Evolutionary conservation across 345 rosid genomes (phyloP), one percentile per base, ranked within the genome.

Genomic region (Bruguiera sexangula): DNA sequence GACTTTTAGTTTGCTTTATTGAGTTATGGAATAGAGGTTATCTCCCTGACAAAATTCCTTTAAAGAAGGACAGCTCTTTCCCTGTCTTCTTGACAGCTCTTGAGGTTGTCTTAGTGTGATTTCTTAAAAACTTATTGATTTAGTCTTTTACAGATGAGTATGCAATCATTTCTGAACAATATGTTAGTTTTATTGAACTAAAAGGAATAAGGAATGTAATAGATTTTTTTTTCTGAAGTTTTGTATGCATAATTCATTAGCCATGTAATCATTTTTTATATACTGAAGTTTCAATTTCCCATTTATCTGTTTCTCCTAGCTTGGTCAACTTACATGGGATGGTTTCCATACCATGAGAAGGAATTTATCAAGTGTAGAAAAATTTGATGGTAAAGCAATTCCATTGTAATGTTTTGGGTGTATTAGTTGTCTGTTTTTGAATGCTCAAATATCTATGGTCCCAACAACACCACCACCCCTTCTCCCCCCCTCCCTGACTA

Each of bases 271-370:
- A 43, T 43, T 34, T 34, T 8, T 34, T 34, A 34, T 34, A 34
- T 34, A 6, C 2, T 34, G 8, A 34, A 34, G 37, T 7, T 8
- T 34, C 8, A 8, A 34, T 34, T 6, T 66, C 60, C 51, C 24
- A 31, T 13, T 36, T 68, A 6, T 68, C 24, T n/a, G 13, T 60
- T 18, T 16, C n/a, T 59, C 29, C 6, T 57, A 13, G 11, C 6
- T 18, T 66, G 51, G 19, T 48, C 50, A 63, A 8, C 59, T 34
- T 8, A 73, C 52, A 27, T 66, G 51, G 54, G 66, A 60, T 50
- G 19, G 24, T 21, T 34, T 31, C 22, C 43, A 48, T 30, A 32
- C 10, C 6, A 36, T 55, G 21, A 62, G 20, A 8, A 34, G 50
- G 48, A 20, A 11, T 27, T 46, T 50, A 37, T 67, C 34, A 29